phyloP scores from a whole-genome alignment of 768 basidiomycete genomes.

The Panaeolus cyanescens region DNA sequence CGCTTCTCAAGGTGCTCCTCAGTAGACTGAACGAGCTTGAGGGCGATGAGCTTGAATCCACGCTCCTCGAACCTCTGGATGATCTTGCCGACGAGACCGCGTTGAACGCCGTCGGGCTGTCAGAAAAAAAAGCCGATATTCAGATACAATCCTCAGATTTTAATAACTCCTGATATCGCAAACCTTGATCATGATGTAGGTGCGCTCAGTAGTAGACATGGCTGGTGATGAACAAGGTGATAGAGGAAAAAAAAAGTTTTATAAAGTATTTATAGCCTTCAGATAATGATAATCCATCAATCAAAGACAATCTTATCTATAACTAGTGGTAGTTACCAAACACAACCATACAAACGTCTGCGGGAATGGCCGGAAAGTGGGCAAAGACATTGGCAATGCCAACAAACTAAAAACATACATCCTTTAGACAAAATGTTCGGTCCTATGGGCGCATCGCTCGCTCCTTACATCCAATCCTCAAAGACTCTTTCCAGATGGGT shows the following conservation, averaged over 20 bases:
- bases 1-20: constrained; percentile 90
- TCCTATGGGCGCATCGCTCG: constrained; percentile 74
- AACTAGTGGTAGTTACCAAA: constrained; percentile 31
- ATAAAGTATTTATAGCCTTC: constrained; percentile 11
- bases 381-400: background rate
- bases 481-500: constrained; percentile 67
- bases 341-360: constrained; percentile 39
- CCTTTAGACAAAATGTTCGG: constrained; percentile 43
- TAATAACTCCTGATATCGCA: constrained; percentile 8
- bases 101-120: constrained; percentile 98
- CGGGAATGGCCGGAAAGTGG: constrained; percentile 38
- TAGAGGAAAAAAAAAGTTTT: constrained; percentile 22
- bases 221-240: constrained; percentile 23
- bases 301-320: constrained; percentile 6
- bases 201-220: constrained; percentile 83
- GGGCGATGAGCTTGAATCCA: constrained; percentile 95
- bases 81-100: constrained; percentile 94
- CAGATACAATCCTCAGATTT: background rate
- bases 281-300: constrained; percentile 8
- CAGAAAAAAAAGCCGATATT: background rate
- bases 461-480: constrained; percentile 71
- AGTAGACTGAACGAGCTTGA: constrained; percentile 86
- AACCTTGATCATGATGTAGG: constrained; percentile 99
- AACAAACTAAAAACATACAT: constrained; percentile 12
- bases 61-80: constrained; percentile 96